Base-by-base conservation (phyloP, 768 basidiomycete species). In the Auricularia auricula-judae region DNA sequence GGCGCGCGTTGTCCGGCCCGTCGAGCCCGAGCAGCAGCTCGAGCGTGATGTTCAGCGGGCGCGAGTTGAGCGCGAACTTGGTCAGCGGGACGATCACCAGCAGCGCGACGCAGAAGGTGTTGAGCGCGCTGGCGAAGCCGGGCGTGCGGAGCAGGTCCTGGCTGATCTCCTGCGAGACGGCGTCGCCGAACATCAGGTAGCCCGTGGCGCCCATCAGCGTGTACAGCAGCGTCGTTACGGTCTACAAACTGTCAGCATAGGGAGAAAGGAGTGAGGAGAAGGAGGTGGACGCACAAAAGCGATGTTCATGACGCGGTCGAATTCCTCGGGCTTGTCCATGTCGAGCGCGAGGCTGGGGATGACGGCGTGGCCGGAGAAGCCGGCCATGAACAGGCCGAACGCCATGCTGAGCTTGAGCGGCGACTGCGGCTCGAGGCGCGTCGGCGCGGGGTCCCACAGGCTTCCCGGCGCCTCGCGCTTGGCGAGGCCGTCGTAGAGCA, bases 301-400 rank as follows among this genome's bases (percentile, higher is more conserved):
- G 73, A 84, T 83, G 71, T 93, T 86, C 66, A 91, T 88, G 85
- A 94, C 92, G 62, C 73, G 75, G 72, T 89, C 83, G 73, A 95
- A 98, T 67, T 86, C 80, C 34, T 80, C 78, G 5, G 94, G 94
- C 68, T 93, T 84, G 23, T 74, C 72, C 95, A 98, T 97, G 74
- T 98, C 95, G 70, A 86, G 82, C 3, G 89, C 93, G 16, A 98
- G 74, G 23, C 89, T 91, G 21, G 95, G 95, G 61, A 98, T 88
- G 35, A 95, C 88, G 14, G 92, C 88, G 72, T 98, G 96, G 1
- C 94, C 94, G 2, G 92, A 86, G 70, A 96, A 95, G 16, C 94
- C 93, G 7, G 91, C 90, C 86, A 98, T 93, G 70, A 98, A 86
- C 66, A 98, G 78, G 1, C 95, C 95, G 68, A 94, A 88, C 14